Base-by-base conservation (phyloP, 2,329 filamentous ascomycete genomes). In the Sporothrix inflata region DNA sequence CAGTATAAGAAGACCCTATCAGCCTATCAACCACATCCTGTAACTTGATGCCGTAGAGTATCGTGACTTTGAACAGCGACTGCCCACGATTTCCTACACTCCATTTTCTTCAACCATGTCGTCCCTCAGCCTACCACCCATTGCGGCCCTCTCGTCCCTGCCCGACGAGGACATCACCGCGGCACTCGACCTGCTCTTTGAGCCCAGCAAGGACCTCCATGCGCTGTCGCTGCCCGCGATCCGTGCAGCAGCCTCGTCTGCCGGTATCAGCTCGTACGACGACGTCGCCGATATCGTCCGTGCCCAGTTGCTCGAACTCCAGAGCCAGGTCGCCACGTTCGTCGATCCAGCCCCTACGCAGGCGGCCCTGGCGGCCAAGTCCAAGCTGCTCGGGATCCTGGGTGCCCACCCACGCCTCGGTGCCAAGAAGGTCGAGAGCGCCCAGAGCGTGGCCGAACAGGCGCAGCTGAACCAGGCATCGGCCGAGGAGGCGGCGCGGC, bases 361-460 rank as follows among this genome's bases (percentile, higher is more conserved):
- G 19, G 72, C 79, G 4, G 83, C 83, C 68, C 45, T 69, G 1
- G 40, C 49, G 49, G 85, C 90, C 74, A 86, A 83, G 7, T 77
- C 82, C 67, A 88, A 85, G 73, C 86, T 98, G 0, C 88, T 93
- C 57, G 84, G 85, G 19, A 94, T 97, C 72, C 84, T 98, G 1
- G 90, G 89, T 69, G 91, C 93, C 9, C 94, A 98, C 80, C 94
- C 94, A 0, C 88, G 94, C 2, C 87, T 98, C 9, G 94, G 94
- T 14, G 92, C 90, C 77, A 91, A 91, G 80, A 92, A 91, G 79
- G 89, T 94, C 53, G 91, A 94, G n/a, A 97, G 92, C 77, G 91
- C 88, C 69, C 89, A 94, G 82, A 96, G 92, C 74, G 85, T 86
- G n/a, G 88, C 87, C 4, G 94, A 98, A 83, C 94, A 98, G 81